These are phyloP conservation scores for Arthrobotrys sphaeroides DNA, from an alignment of 2,329 filamentous ascomycete genomes.

Conservation along the genomic window DNA sequence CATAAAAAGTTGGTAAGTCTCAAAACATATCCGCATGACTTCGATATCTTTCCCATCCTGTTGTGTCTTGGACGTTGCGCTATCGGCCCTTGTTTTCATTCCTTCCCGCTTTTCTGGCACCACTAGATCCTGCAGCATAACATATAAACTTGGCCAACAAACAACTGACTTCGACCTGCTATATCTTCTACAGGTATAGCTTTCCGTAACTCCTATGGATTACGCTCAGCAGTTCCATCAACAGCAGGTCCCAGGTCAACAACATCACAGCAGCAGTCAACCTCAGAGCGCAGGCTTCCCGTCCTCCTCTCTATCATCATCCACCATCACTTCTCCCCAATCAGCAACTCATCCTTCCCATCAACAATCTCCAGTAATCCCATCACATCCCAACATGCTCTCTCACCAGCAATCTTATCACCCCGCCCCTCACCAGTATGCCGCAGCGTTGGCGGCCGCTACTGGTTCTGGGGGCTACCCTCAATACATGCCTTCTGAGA, in stretches of 20 bases:
- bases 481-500: slow-evolving; percentile 45
- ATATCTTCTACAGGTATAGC: slow-evolving; percentile 54
- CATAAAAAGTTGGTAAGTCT: slow-evolving; percentile 54
- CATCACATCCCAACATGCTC: slow-evolving; percentile 52
- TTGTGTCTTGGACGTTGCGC: slow-evolving; percentile 45
- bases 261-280: slow-evolving; percentile 50
- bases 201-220: slow-evolving; percentile 55
- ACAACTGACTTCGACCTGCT: slow-evolving; percentile 38
- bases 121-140: slow-evolving; percentile 47
- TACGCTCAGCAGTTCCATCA: slow-evolving; percentile 54
- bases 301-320: slow-evolving; percentile 46
- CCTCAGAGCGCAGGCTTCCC: slow-evolving; percentile 41
- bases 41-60: slow-evolving; percentile 22
- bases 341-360: slow-evolving; percentile 51
- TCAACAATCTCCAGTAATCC: slow-evolving; percentile 46
- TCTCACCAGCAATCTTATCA: slow-evolving; percentile 50
- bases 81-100: slow-evolving; percentile 42
- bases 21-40: slow-evolving; percentile 46
- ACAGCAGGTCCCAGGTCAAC: slow-evolving; percentile 53
- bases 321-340: slow-evolving; percentile 47
- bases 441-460: slow-evolving; percentile 49
- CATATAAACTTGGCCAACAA: slow-evolving; percentile 45
- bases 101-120: slow-evolving; percentile 34
- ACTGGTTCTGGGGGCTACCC: slow-evolving; percentile 49
- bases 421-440: slow-evolving; percentile 53